These are phyloP conservation scores for Colletotrichum agaves DNA, from an alignment of 2,329 filamentous ascomycete species.

Conservation along the genomic window DNA sequence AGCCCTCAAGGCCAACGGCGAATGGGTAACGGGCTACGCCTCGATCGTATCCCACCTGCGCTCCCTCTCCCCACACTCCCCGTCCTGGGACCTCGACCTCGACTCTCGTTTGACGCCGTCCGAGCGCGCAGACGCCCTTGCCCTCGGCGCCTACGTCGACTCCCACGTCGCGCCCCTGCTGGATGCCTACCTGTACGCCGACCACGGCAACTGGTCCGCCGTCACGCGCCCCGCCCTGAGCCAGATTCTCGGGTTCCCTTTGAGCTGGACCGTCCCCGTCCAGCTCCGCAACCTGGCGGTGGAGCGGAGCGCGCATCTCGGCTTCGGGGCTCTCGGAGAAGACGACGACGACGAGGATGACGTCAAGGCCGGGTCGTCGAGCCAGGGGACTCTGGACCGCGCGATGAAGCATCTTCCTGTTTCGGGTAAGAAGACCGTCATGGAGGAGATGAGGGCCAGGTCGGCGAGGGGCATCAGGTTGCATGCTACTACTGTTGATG, in stretches of 20 bases:
- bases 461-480: constrained; percentile 80
- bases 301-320: constrained; percentile 74
- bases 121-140: constrained; percentile 60
- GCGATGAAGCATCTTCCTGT: constrained; percentile 43
- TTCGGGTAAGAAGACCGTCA: constrained; percentile 64
- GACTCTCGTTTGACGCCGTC: constrained; percentile 52
- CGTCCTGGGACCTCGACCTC: constrained; percentile 43
- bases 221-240: constrained; percentile 85
- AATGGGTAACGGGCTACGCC: constrained; percentile 69
- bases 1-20: constrained; percentile 61
- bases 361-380: constrained; percentile 42
- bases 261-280: constrained; percentile 87
- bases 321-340: constrained; percentile 74
- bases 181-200: constrained; percentile 90
- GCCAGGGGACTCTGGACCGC: constrained; percentile 41
- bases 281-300: constrained; percentile 77
- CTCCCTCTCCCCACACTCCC: constrained; percentile 46
- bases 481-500: constrained; percentile 75
- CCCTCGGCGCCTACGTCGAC: constrained; percentile 75
- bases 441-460: constrained; percentile 73
- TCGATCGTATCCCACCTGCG: constrained; percentile 69
- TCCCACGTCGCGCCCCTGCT: constrained; percentile 81
- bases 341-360: constrained; percentile 57
- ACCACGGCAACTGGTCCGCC: constrained; percentile 84
- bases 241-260: constrained; percentile 82